phyloP scores from a whole-genome alignment of 2,329 filamentous ascomycete species.

The Sporothrix euskadiensis region DNA sequence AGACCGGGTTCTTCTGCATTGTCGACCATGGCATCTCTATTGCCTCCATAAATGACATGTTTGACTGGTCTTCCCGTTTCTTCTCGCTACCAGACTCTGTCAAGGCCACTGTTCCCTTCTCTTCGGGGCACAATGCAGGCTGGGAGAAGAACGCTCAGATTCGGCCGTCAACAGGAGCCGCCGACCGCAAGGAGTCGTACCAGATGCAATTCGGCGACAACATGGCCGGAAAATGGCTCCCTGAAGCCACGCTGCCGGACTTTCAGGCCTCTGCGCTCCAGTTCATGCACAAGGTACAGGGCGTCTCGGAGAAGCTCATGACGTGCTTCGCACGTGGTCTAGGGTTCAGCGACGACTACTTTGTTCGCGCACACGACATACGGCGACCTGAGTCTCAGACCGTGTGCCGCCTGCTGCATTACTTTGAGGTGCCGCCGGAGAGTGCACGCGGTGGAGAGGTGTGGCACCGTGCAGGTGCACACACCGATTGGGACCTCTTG shows the following conservation, averaged over 20 bases:
- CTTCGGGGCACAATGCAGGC: slow-evolving; percentile 51
- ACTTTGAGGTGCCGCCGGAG: slow-evolving; percentile 32
- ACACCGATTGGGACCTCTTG: slow-evolving; percentile 60
- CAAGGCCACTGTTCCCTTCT: slow-evolving; percentile 57
- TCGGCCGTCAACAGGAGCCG: slow-evolving; percentile 58
- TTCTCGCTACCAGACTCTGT: slow-evolving; percentile 54
- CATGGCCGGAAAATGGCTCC: slow-evolving; percentile 46
- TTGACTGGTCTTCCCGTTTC: slow-evolving; percentile 48
- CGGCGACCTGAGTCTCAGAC: slow-evolving; percentile 52
- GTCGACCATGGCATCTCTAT: slow-evolving; percentile 55
- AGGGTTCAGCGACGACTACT: slow-evolving; percentile 53
- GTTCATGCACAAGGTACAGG: slow-evolving; percentile 42
- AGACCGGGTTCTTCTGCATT: slow-evolving; percentile 61
- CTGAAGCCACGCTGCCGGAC: slow-evolving; percentile 37
- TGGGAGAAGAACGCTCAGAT: slow-evolving; percentile 62
- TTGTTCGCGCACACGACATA: slow-evolving; percentile 54
- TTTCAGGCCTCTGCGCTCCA: slow-evolving; percentile 51
- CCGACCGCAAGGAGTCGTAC: slow-evolving; percentile 62
- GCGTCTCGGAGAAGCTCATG: slow-evolving; percentile 56
- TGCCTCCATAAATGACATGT: slow-evolving; percentile 52
- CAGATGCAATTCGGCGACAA: slow-evolving; percentile 59
- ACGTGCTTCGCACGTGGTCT: slow-evolving; percentile 56
- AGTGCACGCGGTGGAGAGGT: slow-evolving; percentile 35
- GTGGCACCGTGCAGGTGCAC: slow-evolving; percentile 57
- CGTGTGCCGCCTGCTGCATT: slow-evolving; percentile 48